Percentiles rank a stretch among this genome's conserved stretches.
Conservation (phyloP, 2,329 filamentous ascomycete genomes). For the Geosmithia putterillii region DNA sequence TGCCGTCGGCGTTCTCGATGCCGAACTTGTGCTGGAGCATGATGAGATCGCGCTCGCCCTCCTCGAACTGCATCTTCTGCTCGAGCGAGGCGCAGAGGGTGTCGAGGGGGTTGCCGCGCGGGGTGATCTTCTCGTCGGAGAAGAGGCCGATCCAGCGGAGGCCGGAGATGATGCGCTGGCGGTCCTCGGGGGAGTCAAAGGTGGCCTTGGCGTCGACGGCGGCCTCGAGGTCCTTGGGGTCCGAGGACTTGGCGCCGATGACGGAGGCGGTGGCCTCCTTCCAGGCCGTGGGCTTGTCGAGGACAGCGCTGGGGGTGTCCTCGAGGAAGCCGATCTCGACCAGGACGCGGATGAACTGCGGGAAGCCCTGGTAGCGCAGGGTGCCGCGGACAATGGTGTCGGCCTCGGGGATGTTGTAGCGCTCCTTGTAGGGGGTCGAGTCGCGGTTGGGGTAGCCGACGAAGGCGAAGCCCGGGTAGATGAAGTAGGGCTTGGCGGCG, state of each 20-base stretch:
- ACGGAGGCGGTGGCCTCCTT: slow-evolving; percentile 74
- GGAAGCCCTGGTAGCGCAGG: slow-evolving; percentile 80
- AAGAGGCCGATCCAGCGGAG: slow-evolving; percentile 62
- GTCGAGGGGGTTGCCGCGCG: slow-evolving; percentile 71
- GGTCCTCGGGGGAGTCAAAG: slow-evolving; percentile 57
- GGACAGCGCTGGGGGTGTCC: slow-evolving; percentile 52
- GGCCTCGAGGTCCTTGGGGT: slow-evolving; percentile 56
- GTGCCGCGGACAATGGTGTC: slow-evolving; percentile 63
- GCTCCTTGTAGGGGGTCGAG: slow-evolving; percentile 74
- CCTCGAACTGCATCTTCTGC: slow-evolving; percentile 80
- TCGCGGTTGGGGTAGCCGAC: slow-evolving; percentile 93
- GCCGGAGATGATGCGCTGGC: slow-evolving; percentile 56
- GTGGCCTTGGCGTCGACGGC: slow-evolving; percentile 65
- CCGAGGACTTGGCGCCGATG: slow-evolving; percentile 53
- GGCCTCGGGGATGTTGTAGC: slow-evolving; percentile 85
- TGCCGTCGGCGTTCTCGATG: slow-evolving; percentile 72
- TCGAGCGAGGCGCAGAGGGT: slow-evolving; percentile 84
- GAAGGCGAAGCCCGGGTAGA: slow-evolving; percentile 80
- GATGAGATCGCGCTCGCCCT: slow-evolving; percentile 75
- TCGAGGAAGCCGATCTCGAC: slow-evolving; percentile 84
- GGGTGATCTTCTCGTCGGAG: slow-evolving; percentile 55
- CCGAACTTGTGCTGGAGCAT: slow-evolving; percentile 73
- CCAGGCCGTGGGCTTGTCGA: slow-evolving; percentile 63
- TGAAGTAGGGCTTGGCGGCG: slow-evolving; percentile 77
- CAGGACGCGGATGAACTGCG: slow-evolving; percentile 75